phyloP scores from a whole-genome alignment of 768 basidiomycete species.

The Trichaptum fuscoviolaceum region DNA sequence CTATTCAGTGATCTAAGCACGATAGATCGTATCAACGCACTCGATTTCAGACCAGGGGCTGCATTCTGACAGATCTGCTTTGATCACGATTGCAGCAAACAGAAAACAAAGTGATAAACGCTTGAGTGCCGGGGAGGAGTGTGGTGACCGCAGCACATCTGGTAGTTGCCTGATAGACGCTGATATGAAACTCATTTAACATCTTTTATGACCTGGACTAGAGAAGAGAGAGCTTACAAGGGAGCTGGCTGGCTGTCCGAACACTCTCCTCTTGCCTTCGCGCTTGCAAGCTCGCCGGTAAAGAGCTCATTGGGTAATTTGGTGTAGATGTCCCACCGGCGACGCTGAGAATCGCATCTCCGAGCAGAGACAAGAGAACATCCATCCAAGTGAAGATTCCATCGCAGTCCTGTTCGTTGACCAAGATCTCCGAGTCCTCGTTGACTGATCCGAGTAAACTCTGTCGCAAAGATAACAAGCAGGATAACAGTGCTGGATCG shows the following conservation, averaged over 20 bases:
- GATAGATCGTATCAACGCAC: conserved; percentile 11
- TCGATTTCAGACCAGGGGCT: conserved; percentile 19
- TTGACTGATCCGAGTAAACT: background rate
- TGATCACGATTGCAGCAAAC: conserved; percentile 52
- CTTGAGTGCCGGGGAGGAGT: conserved; percentile 54
- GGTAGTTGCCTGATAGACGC: conserved; percentile 45
- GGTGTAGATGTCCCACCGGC: conserved; percentile 20
- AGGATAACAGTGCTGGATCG: background rate
- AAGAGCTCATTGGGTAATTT: conserved; percentile 2
- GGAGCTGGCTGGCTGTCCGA: conserved; percentile 62
- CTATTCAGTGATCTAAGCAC: background rate
- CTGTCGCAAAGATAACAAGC: background rate
- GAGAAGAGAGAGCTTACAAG: conserved; percentile 35
- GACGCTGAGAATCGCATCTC: conserved; percentile 30
- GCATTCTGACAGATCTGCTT: conserved; percentile 31
- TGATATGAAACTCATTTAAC: conserved; percentile 11
- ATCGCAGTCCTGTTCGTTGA: background rate
- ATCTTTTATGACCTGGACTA: background rate
- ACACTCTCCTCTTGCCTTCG: conserved; percentile 48
- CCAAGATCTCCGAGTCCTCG: background rate
- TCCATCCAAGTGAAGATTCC: conserved; percentile 62
- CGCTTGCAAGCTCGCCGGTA: conserved; percentile 26
- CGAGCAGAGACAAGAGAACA: conserved; percentile 48
- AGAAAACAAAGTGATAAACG: conserved; percentile 52
- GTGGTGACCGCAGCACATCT: conserved; percentile 40